A percentile compares a stretch with the other conserved stretches of the same genome.
phyloP scores from a whole-genome alignment of 2,329 filamentous ascomycete genomes.

The Verticillium nubilum region DNA sequence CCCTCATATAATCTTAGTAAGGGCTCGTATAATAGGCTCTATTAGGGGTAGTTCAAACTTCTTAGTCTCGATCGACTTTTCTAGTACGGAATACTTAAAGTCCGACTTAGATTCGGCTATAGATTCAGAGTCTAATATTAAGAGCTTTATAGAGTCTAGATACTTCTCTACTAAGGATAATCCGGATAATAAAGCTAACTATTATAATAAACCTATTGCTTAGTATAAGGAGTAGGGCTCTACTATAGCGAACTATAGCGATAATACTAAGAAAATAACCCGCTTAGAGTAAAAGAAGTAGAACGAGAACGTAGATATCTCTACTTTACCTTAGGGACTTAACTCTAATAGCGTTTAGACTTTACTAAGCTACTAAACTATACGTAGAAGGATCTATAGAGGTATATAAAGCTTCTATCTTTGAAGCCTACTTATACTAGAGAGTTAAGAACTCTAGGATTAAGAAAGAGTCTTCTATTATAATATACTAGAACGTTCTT shows the following conservation, averaged over 20 bases:
- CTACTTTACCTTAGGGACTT: constrained; percentile 6
- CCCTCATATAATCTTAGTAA: too few relatives aligned
- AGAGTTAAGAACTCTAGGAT: constrained; percentile 14
- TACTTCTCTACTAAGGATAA: constrained; percentile 5
- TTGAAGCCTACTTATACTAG: constrained; percentile 16
- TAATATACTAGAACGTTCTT: constrained; percentile 15
- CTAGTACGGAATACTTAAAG: background rate
- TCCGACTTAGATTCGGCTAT: background rate
- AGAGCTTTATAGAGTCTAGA: constrained; percentile 8
- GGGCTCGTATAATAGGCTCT: too few relatives aligned
- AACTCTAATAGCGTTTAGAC: constrained; percentile 5
- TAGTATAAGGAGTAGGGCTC: constrained; percentile 11
- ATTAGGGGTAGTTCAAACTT: too few relatives aligned
- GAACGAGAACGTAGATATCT: constrained; percentile 8
- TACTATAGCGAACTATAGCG: constrained; percentile 13
- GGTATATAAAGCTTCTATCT: constrained; percentile 11
- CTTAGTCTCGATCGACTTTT: background rate
- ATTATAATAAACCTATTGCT: constrained; percentile 11
- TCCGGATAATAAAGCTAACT: constrained; percentile 7
- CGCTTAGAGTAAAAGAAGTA: constrained; percentile 9
- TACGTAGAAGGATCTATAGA: constrained; percentile 8
- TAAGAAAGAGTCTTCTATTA: constrained; percentile 12
- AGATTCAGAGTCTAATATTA: background rate
- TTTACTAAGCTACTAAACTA: constrained; percentile 6
- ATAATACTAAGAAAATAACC: constrained; percentile 13